Evolutionary conservation across 768 basidiomycete species (phyloP), one percentile per base, ranked within the genome.

Genomic region (Suillus americanus): DNA sequence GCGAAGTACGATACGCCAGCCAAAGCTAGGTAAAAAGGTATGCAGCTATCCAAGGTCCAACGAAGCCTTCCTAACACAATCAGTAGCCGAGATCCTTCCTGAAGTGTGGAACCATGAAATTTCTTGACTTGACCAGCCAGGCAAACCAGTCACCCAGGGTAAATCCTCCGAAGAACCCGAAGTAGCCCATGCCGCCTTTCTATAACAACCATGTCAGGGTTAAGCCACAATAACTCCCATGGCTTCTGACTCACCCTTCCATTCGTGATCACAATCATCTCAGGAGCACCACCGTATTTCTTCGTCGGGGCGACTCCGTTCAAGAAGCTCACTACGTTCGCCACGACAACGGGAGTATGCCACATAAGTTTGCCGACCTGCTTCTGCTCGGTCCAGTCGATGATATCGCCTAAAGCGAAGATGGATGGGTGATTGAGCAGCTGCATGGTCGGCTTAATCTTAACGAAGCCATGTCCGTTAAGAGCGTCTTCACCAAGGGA

Each of bases 351-450:
- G 0, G 20, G 60, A 30, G 68, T 80, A 65, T 91, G 90, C 6
- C 68, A 69, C 2, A 55, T 28, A 0, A 77, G 78, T 71, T 90
- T 89, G 18, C 75, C 79, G 0, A 75, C 75, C 55, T 84, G 87
- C 68, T 89, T 90, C 73, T 89, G 85, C 72, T 90, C 90, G 1
- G 75, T 63, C 79, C 83, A 86, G 45, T 88, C 85, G 65, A 87
- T 82, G 64, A 87, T 80, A 69, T 92, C 90, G 2, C 90, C 90
- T 3, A 76, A 79, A 0, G 89, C 91, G 63, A 88, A 90, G 16
- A 91, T 83, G 64, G 80, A 79, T 0, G 84, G 76, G 71, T 87
- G 75, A 0, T 73, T 75, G 8, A 67, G 69, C 3, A 91, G 73
- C 68, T 89, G 88, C 46, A 91, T 79, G 0, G 87, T 89, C 3